Base-by-base conservation (phyloP, 305 asterid species). In the Fraxinus velutina region DNA sequence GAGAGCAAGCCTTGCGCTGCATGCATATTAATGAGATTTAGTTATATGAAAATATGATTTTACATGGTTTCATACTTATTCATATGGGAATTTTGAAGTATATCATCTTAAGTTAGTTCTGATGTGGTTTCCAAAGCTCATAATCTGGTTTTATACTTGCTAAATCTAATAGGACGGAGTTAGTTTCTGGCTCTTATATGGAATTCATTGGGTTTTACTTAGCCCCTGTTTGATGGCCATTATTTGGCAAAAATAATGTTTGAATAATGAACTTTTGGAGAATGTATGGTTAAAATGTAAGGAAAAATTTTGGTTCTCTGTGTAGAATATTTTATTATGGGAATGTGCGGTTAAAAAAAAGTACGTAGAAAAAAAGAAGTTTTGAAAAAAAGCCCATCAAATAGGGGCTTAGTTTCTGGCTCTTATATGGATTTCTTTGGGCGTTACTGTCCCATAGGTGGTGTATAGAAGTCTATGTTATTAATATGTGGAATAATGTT, bases 1-100 rank as follows among this genome's bases (percentile, higher is more conserved):
- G 78, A 96, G 95, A 78, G 97, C 86, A 86, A 96, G 97, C 85
- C 99, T 91, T 73, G 98, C 97, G 79, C 99, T 96, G 93, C 87
- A 88, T 55, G 80, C 81, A 84, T 34, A 84, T 81, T 76, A 2
- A 81, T 74, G 79, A 86, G 83, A 70, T 77, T 73, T 33, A 76
- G 79, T 75, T 30, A 80, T 70, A 73, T 80, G 77, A 75, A 4
- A 50, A 44, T 52, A 29, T 73, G 34, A 47, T 30, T 70, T 70
- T 72, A 37, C 15, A 42, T 17, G 39, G 22, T 72, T 12, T 77
- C 71, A 15, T 29, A 44, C 52, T 33, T 76, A 76, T 32, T 76
- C 15, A 27, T n/a, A 32, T 8, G 52, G 75, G 27, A 72, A 33
- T 34, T 19, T 72, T 32, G 76, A 72, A 32, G 50, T 17, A 72